These are phyloP conservation scores for Nymphaea colorata DNA, from an alignment of 164 flowering plant genomes.

Conservation along the genomic window DNA sequence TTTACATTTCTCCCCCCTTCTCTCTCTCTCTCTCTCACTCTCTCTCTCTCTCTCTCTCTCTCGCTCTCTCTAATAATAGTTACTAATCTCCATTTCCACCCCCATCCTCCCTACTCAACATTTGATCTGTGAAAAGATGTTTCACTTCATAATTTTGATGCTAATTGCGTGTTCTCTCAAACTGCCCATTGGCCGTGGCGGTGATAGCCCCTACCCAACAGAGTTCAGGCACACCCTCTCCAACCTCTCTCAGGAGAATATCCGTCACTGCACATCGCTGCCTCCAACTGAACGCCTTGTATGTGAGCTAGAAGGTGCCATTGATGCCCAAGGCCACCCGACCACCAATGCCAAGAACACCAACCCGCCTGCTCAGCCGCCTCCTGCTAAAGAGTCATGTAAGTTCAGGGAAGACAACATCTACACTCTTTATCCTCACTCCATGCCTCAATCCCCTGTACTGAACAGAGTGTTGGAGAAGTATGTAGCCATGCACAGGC, in stretches of 20 bases:
- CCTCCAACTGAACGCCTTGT: not conserved
- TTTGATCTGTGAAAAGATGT: too few species aligned
- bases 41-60: too few species aligned
- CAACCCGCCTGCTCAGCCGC: not conserved
- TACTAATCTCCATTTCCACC: too few species aligned
- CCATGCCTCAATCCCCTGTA: not conserved
- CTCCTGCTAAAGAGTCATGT: not conserved
- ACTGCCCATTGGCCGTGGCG: too few species aligned
- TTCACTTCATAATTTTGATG: too few species aligned
- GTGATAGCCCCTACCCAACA: not conserved
- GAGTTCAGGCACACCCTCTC: conserved; percentile 1
- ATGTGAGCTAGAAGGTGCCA: conserved; percentile 1
- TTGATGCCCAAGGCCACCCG: not conserved
- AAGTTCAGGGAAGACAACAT: not conserved
- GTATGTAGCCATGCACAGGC: not conserved
- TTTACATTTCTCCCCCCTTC: too few species aligned
- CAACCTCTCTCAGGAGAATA: not conserved
- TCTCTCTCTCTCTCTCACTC: too few species aligned
- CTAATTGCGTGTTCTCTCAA: too few species aligned
- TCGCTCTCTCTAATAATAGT: too few species aligned
- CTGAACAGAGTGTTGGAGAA: not conserved
- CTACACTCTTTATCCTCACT: not conserved
- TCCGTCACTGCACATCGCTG: not conserved
- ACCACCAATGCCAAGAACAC: not conserved
- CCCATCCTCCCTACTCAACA: too few species aligned